Percentiles rank a stretch among this genome's conserved stretches.
Conservation (phyloP, 768 basidiomycete species). For the Lactarius psammicola region DNA sequence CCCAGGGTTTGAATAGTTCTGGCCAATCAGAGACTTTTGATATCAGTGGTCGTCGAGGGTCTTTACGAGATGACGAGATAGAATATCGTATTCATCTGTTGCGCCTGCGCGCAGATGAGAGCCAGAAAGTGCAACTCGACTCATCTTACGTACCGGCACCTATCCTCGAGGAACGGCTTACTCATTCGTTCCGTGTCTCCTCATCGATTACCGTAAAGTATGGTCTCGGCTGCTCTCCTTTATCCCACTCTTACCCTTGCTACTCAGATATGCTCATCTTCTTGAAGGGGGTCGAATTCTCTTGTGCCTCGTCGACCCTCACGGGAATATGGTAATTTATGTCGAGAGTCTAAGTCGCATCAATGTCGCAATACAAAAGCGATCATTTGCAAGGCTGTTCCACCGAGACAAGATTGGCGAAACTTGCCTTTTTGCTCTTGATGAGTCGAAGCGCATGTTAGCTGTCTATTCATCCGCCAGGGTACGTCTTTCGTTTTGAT, state of each 20-base stretch:
- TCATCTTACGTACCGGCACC: constrained; percentile 20
- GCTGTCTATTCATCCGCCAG: constrained; percentile 46
- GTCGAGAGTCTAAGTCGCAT: constrained; percentile 14
- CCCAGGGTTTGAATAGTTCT: constrained; percentile 8
- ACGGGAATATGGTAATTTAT: constrained; percentile 14
- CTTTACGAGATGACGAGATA: constrained; percentile 7
- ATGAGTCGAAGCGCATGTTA: constrained; percentile 53
- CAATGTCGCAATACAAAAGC: constrained; percentile 3
- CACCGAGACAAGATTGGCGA: constrained; percentile 49
- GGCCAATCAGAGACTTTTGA: constrained; percentile 10
- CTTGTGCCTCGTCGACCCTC: constrained; percentile 8
- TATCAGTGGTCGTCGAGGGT: constrained; percentile 14
- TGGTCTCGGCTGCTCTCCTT: not conserved
- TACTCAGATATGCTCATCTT: constrained; percentile 21
- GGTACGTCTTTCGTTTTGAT: constrained; percentile 31
- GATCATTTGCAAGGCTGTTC: constrained; percentile 29
- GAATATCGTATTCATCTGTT: constrained; percentile 13
- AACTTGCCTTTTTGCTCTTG: constrained; percentile 47
- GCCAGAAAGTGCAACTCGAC: constrained; percentile 24
- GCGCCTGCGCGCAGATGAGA: constrained; percentile 11
- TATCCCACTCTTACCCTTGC: not conserved
- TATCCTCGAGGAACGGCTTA: constrained; percentile 1
- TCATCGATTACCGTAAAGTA: constrained; percentile 11
- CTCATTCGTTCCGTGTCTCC: constrained; percentile 15
- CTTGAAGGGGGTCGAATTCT: constrained; percentile 21